phyloP scores from a whole-genome alignment of 768 basidiomycete species.

The Macrolepiota albuminosa region DNA sequence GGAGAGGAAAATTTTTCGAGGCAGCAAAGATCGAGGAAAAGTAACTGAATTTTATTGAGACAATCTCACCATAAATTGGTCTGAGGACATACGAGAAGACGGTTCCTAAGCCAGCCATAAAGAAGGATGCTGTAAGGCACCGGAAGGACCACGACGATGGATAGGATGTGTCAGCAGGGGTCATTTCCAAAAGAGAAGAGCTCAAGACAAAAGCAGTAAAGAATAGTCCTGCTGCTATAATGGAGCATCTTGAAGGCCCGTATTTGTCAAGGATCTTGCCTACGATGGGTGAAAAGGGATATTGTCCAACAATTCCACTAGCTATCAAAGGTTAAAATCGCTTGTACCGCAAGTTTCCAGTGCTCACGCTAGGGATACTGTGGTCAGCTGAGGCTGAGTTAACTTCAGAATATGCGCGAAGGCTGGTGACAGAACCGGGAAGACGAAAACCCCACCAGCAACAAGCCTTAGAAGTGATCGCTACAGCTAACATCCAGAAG shows the following conservation, averaged over 20 bases:
- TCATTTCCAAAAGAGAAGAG: constrained; percentile 48
- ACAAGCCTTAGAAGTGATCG: constrained; percentile 44
- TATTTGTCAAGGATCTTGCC: constrained; percentile 64
- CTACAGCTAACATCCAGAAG: background rate
- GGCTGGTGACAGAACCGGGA: constrained; percentile 67
- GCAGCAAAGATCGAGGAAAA: constrained; percentile 77
- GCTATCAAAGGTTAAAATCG: constrained; percentile 1
- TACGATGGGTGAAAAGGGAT: constrained; percentile 66
- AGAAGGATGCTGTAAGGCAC: constrained; percentile 52
- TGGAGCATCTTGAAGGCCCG: constrained; percentile 66
- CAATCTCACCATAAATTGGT: background rate
- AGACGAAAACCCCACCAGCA: constrained; percentile 77
- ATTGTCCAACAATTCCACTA: constrained; percentile 83
- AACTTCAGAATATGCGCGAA: constrained; percentile 57
- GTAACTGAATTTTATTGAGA: constrained; percentile 32
- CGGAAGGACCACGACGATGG: constrained; percentile 43
- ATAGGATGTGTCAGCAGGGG: constrained; percentile 31
- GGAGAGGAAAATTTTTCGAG: constrained; percentile 60
- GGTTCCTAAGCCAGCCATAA: constrained; percentile 61
- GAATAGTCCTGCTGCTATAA: constrained; percentile 56
- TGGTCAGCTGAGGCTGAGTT: constrained; percentile 73
- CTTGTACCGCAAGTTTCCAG: background rate
- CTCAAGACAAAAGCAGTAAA: constrained; percentile 58
- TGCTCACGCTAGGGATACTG: constrained; percentile 70
- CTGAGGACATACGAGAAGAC: constrained; percentile 59